Conservation (phyloP, 352 stramenopile species). For the Aphanomyces stellatus region DNA sequence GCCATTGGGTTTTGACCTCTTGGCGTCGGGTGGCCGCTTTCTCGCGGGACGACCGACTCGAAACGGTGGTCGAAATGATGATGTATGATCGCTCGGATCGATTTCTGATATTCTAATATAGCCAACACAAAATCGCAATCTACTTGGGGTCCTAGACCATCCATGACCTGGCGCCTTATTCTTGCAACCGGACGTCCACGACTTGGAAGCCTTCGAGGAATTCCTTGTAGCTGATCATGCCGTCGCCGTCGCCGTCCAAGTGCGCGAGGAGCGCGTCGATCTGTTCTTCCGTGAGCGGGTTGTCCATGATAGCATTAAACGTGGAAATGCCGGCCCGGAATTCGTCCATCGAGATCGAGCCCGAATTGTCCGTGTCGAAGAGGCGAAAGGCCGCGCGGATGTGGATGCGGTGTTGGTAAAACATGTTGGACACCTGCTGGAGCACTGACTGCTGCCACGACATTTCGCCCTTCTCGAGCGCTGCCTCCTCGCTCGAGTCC, state of each 20-base stretch:
- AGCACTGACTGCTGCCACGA: conserved; percentile 90
- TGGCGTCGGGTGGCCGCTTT: too few relatives aligned
- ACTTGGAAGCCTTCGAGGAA: conserved; percentile 90
- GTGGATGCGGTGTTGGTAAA: conserved; percentile 91
- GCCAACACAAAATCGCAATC: too few relatives aligned
- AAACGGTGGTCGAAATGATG: too few relatives aligned
- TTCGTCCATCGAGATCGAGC: conserved; percentile 72
- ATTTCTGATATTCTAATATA: too few relatives aligned
- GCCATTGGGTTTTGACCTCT: too few relatives aligned
- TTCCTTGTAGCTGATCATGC: conserved; percentile 90
- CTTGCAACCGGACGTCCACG: conserved; percentile 30
- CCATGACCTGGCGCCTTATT: neutral
- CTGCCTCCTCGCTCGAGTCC: conserved; percentile 55
- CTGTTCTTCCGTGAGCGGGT: conserved; percentile 84
- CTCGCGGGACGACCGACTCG: too few relatives aligned
- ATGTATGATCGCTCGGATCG: too few relatives aligned
- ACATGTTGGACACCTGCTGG: conserved; percentile 90
- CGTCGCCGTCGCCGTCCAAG: conserved; percentile 86
- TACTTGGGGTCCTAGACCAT: neutral
- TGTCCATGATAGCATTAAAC: conserved; percentile 87
- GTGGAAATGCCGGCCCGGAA: conserved; percentile 78
- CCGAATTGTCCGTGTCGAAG: conserved; percentile 83
- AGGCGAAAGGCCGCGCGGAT: conserved; percentile 88
- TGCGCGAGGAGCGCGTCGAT: conserved; percentile 84
- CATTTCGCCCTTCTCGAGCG: conserved; percentile 38